These are phyloP conservation scores for Fusarium caatingaense DNA, from an alignment of 2,329 filamentous ascomycete genomes.

Conservation along the genomic window DNA sequence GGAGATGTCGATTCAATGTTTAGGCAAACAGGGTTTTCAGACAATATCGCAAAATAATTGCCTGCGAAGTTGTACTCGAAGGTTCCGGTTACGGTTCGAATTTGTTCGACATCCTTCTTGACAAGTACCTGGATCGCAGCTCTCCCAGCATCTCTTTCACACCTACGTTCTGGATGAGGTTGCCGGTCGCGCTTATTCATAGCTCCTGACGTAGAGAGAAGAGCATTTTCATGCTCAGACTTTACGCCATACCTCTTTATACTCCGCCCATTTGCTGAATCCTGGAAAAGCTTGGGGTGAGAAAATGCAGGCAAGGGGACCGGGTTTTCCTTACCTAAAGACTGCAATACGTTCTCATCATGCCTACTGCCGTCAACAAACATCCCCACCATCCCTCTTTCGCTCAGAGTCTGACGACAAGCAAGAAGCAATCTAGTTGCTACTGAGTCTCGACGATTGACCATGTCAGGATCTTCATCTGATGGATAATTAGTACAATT, in stretches of 20 bases:
- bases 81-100: background rate
- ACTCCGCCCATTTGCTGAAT: slow-evolving; percentile 68
- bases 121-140: background rate
- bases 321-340: slow-evolving; percentile 59
- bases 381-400: slow-evolving; percentile 64
- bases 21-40: background rate
- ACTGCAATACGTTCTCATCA: slow-evolving; percentile 61
- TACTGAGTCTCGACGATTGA: slow-evolving; percentile 60
- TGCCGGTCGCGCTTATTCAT: slow-evolving; percentile 4
- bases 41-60: background rate
- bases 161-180: background rate
- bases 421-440: slow-evolving; percentile 65
- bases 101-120: background rate
- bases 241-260: slow-evolving; percentile 66
- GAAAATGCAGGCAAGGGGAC: background rate
- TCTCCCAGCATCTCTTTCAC: background rate
- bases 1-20: background rate
- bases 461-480: slow-evolving; percentile 59
- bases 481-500: slow-evolving; percentile 17
- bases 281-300: slow-evolving; percentile 53
- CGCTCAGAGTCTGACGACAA: slow-evolving; percentile 60
- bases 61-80: background rate
- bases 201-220: background rate
- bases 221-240: slow-evolving; percentile 39
- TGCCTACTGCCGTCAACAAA: slow-evolving; percentile 67